phyloP scores from a whole-genome alignment of 371 early-diverging fungal genomes.

The Conidiobolus incongruus region DNA sequence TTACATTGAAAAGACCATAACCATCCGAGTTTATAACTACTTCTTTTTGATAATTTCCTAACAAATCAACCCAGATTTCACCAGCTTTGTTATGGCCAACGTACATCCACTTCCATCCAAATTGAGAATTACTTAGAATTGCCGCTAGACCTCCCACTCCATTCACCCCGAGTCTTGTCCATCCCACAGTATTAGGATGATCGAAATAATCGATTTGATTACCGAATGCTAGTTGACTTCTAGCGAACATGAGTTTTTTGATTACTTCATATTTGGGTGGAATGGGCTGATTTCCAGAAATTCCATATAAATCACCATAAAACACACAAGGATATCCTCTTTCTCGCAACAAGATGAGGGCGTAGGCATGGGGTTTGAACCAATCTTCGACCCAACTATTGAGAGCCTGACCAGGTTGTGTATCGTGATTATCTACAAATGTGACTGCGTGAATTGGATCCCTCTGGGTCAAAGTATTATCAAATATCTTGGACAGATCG shows the following conservation, averaged over 20 bases:
- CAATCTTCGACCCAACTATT: conserved; percentile 11
- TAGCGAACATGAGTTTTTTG: conserved; percentile 10
- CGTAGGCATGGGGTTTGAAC: conserved; percentile 12
- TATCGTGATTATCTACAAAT: conserved; percentile 7
- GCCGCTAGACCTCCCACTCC: conserved; percentile 3
- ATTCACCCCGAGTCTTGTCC: conserved; percentile 12
- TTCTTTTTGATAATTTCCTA: conserved; percentile 12
- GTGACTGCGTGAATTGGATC: conserved; percentile 11
- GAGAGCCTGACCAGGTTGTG: conserved; percentile 8
- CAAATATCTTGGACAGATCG: conserved; percentile 14
- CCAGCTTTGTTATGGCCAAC: conserved; percentile 11
- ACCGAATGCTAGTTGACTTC: conserved; percentile 14
- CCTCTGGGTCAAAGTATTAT: conserved; percentile 8
- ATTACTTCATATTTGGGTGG: conserved; percentile 8
- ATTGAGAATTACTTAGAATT: conserved; percentile 1
- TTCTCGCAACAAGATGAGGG: conserved; percentile 10
- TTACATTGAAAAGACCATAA: conserved; percentile 11
- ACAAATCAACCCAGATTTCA: conserved; percentile 13
- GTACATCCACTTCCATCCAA: conserved; percentile 12
- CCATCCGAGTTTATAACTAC: conserved; percentile 13
- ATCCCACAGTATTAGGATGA: conserved; percentile 15
- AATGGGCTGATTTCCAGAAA: conserved; percentile 6
- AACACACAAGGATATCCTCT: conserved; percentile 13
- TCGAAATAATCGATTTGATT: conserved; percentile 15
- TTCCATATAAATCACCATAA: conserved; percentile 12